A percentile compares a stretch with the other conserved stretches of the same genome.
Evolutionary conservation across 306 rosid genomes (phyloP).

Genomic region (Pachyrhizus erosus): DNA sequence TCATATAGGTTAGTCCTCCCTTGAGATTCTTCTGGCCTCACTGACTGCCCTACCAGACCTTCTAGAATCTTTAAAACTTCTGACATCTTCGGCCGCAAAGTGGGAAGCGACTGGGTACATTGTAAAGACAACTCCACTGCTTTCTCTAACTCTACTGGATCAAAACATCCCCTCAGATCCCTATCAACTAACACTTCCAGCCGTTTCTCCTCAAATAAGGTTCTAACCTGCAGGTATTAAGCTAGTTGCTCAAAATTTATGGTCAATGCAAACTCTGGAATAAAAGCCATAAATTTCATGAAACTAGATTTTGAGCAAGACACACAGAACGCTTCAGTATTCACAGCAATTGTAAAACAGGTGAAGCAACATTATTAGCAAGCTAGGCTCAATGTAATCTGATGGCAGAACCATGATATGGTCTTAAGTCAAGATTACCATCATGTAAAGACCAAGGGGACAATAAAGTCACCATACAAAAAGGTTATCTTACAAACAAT

Average conservation of each 20-base stretch:
- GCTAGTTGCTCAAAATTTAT: not conserved
- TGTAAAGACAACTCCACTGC: slow-evolving; percentile 75
- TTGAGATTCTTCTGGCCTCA: slow-evolving; percentile 63
- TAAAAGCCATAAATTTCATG: not conserved
- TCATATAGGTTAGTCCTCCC: slow-evolving; percentile 59
- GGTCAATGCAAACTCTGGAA: not conserved
- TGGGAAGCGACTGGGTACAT: slow-evolving; percentile 85
- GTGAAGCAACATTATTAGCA: not conserved
- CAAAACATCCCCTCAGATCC: slow-evolving; percentile 87
- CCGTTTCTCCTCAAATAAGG: slow-evolving; percentile 72
- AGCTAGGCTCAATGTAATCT: slow-evolving; percentile 11
- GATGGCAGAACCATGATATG: not conserved
- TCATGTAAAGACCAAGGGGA: not conserved
- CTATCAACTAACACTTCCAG: slow-evolving; percentile 77
- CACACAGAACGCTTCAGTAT: not conserved
- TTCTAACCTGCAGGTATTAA: slow-evolving; percentile 69
- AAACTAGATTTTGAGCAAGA: not conserved
- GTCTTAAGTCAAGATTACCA: not conserved
- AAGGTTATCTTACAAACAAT: not conserved
- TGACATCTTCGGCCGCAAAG: slow-evolving; percentile 87
- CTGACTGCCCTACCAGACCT: slow-evolving; percentile 70
- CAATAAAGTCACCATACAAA: not conserved
- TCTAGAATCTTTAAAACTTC: slow-evolving; percentile 78
- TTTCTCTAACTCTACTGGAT: slow-evolving; percentile 69
- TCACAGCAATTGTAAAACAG: slow-evolving; percentile 4